A percentile compares a stretch with the other conserved stretches of the same genome.
Evolutionary conservation across 2,329 filamentous ascomycete species (phyloP).

Genomic region (Colletotrichum tropicale): DNA sequence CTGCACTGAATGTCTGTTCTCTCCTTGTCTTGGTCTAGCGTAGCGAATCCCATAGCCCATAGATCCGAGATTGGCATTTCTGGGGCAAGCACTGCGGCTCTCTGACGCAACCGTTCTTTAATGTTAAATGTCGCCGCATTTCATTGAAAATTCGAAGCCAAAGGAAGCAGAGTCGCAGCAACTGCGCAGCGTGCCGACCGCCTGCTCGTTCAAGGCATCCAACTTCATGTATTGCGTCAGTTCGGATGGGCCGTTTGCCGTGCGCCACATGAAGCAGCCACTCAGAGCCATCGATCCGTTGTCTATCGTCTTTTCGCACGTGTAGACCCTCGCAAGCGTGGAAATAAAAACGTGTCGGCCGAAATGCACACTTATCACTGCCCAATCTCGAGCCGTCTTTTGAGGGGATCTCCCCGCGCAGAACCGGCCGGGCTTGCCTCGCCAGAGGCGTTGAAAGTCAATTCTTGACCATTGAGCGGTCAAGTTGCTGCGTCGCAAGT

Average conservation of each 20-base stretch:
- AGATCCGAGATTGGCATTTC: neutral
- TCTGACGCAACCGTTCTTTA: neutral
- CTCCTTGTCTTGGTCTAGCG: constrained; percentile 14
- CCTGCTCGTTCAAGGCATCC: constrained; percentile 12
- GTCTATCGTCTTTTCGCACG: neutral
- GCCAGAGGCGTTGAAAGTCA: neutral
- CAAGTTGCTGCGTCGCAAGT: constrained; percentile 2
- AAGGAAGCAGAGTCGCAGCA: constrained; percentile 13
- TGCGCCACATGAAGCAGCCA: constrained; percentile 1
- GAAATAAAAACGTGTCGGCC: constrained; percentile 3
- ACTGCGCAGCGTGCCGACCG: constrained; percentile 1
- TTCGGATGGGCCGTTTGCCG: constrained; percentile 2
- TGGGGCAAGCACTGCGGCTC: neutral
- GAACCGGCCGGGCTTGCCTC: constrained; percentile 1
- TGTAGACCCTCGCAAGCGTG: constrained; percentile 12
- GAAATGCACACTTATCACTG: constrained; percentile 20
- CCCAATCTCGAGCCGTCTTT: constrained; percentile 14
- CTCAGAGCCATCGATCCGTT: constrained; percentile 4
- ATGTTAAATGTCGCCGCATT: neutral
- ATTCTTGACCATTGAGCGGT: neutral
- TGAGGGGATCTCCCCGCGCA: constrained; percentile 17
- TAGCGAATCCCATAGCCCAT: neutral
- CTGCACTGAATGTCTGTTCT: constrained; percentile 6
- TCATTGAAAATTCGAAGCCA: neutral
- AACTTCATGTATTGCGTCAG: constrained; percentile 10